These are phyloP conservation scores for Miscanthus lutarioriparius DNA, from an alignment of 176 grass and related monocot genomes.

Conservation along the genomic window DNA sequence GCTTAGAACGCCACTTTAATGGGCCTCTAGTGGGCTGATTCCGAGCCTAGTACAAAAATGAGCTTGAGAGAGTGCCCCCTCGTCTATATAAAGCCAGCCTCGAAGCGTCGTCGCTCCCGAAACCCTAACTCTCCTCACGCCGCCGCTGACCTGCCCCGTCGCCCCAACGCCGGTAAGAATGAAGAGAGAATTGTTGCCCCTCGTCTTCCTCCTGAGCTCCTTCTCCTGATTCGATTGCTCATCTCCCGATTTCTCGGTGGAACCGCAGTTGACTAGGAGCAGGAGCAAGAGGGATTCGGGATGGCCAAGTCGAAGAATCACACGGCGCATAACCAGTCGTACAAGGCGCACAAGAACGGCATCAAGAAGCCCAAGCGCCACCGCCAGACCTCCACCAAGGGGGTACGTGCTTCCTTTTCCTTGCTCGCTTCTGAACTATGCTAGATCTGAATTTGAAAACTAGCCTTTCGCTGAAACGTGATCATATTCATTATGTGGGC, in stretches of 20 bases:
- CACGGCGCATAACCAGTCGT: constrained; percentile 89
- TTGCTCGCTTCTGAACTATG: not conserved
- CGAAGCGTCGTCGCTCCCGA: not conserved
- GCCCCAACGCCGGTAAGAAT: constrained; percentile 15
- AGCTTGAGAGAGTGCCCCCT: not conserved
- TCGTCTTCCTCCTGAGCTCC: not conserved
- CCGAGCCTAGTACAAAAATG: not conserved
- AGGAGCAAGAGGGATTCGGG: constrained; percentile 23
- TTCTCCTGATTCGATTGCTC: not conserved
- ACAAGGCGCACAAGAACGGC: constrained; percentile 87
- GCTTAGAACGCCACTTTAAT: not conserved
- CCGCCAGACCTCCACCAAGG: constrained; percentile 81
- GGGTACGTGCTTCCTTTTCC: constrained; percentile 38
- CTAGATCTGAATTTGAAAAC: not conserved
- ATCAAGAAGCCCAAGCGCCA: constrained; percentile 91
- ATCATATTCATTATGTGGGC: no score
- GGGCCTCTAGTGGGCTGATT: not conserved
- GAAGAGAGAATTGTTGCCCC: not conserved
- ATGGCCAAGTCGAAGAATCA: constrained; percentile 99
- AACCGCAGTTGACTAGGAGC: not conserved
- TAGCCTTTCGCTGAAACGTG: not conserved
- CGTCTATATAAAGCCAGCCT: constrained; percentile 23
- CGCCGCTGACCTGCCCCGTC: constrained; percentile 27
- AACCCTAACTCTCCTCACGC: constrained; percentile 50
- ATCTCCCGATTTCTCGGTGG: not conserved